Conservation (phyloP, 768 basidiomycete genomes). For the Porphyrellus cyaneotinctus region DNA sequence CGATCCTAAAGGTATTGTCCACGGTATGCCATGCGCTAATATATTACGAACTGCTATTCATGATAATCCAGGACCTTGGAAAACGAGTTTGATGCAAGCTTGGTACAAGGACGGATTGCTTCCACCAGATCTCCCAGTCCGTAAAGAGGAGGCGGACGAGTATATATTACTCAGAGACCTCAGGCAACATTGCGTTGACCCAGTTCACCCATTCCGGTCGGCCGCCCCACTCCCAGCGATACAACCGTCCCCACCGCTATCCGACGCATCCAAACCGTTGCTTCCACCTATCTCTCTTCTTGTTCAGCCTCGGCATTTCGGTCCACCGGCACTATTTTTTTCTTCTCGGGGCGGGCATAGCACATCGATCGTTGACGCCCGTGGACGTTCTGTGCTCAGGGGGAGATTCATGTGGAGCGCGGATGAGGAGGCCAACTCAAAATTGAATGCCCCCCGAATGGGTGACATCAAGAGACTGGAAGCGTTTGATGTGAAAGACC, state of each 20-base stretch:
- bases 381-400: slow-evolving; percentile 79
- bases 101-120: slow-evolving; percentile 86
- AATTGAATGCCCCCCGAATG: slow-evolving; percentile 43
- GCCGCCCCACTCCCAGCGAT: slow-evolving; percentile 42
- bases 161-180: slow-evolving; percentile 71
- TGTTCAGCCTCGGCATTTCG: slow-evolving; percentile 75
- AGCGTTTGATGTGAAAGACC: slow-evolving; percentile 72
- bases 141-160: slow-evolving; percentile 67
- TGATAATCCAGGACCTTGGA: slow-evolving; percentile 68
- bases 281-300: slow-evolving; percentile 73
- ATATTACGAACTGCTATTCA: slow-evolving; percentile 7
- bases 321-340: slow-evolving; percentile 82
- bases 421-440: slow-evolving; percentile 49
- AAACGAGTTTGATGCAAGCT: slow-evolving; percentile 79
- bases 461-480: slow-evolving; percentile 83
- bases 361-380: slow-evolving; percentile 82
- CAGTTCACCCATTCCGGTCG: slow-evolving; percentile 68
- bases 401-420: slow-evolving; percentile 76
- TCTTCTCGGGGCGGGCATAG: slow-evolving; percentile 89
- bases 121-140: slow-evolving; percentile 77
- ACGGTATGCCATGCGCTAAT: slow-evolving; percentile 49
- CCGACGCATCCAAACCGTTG: slow-evolving; percentile 50
- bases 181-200: slow-evolving; percentile 73
- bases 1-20: slow-evolving; percentile 76
- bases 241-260: slow-evolving; percentile 17